Conservation (phyloP, 306 rosid species). For the Myrica gale region DNA sequence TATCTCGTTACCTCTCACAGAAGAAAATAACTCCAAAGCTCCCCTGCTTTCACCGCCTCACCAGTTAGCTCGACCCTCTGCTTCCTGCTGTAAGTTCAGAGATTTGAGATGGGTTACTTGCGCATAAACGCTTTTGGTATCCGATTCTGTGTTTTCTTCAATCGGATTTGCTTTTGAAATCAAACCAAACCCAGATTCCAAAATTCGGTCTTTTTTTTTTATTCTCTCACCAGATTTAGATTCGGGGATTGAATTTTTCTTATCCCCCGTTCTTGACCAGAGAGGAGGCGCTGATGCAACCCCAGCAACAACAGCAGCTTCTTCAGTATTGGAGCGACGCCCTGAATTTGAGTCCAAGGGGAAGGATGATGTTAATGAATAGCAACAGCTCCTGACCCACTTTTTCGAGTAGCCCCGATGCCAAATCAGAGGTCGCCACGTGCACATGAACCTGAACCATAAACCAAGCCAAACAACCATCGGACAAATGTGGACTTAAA, state of each 20-base stretch:
- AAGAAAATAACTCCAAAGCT: background rate
- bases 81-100: background rate
- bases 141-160: slow-evolving; percentile 55
- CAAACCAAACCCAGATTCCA: slow-evolving; percentile 29
- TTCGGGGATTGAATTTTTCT: slow-evolving; percentile 26
- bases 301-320: slow-evolving; percentile 52
- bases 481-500: no score
- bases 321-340: slow-evolving; percentile 78
- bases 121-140: slow-evolving; percentile 28
- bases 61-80: slow-evolving; percentile 23
- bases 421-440: no score
- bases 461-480: no score
- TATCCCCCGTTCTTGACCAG: slow-evolving; percentile 37
- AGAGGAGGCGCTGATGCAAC: slow-evolving; percentile 34
- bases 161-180: slow-evolving; percentile 37
- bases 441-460: no score
- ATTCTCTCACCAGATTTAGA: slow-evolving; percentile 19
- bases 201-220: slow-evolving; percentile 8
- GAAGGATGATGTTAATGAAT: slow-evolving; percentile 66
- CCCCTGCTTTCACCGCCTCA: slow-evolving; percentile 26
- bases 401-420: no score
- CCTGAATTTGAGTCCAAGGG: slow-evolving; percentile 67
- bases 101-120: slow-evolving; percentile 44
- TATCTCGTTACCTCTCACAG: background rate
- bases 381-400: no score